Evolutionary conservation across 2,329 filamentous ascomycete genomes (phyloP).

Genomic region (Aspergillus luchuensis): DNA sequence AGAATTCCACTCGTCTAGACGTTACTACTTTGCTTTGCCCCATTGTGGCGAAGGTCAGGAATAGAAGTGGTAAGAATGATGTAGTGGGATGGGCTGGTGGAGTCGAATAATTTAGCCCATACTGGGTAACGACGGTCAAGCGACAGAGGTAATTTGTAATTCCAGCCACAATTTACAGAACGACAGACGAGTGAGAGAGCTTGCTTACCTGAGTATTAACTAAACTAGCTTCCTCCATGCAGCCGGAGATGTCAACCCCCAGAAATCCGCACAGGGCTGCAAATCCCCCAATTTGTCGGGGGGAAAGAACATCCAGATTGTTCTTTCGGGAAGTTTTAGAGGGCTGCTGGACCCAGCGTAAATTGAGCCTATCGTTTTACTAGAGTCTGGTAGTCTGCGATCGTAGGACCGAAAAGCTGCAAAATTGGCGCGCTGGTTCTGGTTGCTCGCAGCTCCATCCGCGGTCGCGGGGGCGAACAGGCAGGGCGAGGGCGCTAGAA

Average conservation of each 20-base stretch:
- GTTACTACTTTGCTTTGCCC: background rate
- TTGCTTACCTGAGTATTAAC: background rate
- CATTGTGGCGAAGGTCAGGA: conserved; percentile 10
- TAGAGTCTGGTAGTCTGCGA: background rate
- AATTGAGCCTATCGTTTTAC: background rate
- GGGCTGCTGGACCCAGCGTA: background rate
- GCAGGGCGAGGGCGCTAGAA: conserved; percentile 26
- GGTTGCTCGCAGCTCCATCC: conserved; percentile 8
- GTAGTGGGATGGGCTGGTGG: conserved; percentile 4
- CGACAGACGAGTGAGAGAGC: background rate
- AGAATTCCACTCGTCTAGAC: background rate
- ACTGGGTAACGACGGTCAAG: background rate
- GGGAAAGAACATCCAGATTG: background rate
- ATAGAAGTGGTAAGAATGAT: conserved; percentile 9
- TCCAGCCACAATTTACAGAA: background rate
- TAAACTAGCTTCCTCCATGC: background rate
- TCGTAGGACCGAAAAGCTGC: conserved; percentile 13
- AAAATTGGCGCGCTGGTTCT: conserved; percentile 5
- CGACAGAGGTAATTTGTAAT: background rate
- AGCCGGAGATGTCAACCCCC: conserved; percentile 4
- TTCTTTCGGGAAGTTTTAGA: background rate
- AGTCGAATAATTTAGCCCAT: conserved; percentile 4
- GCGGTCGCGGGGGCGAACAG: conserved; percentile 15
- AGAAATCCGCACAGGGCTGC: conserved; percentile 7
- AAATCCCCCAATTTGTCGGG: background rate